Conservation (phyloP, 2,329 filamentous ascomycete genomes). For the Amesomyces nigricolor region DNA sequence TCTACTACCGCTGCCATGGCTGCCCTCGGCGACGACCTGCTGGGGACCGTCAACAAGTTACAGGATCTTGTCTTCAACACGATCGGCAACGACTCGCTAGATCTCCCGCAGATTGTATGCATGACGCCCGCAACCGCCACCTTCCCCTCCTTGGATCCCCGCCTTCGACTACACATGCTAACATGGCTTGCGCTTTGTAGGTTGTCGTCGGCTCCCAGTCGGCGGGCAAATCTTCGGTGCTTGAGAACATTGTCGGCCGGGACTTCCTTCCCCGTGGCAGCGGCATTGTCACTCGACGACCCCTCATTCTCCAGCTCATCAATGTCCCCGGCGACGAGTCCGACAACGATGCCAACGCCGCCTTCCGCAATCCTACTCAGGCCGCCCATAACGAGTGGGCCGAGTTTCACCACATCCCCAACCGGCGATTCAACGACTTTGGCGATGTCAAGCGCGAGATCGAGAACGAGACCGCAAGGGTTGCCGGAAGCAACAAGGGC, state of each 20-base stretch:
- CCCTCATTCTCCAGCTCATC: constrained; percentile 95
- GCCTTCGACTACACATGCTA: constrained; percentile 20
- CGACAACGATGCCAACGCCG: constrained; percentile 60
- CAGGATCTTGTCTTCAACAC: constrained; percentile 99
- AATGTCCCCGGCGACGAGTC: constrained; percentile 78
- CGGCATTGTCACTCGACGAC: constrained; percentile 91
- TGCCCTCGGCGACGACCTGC: constrained; percentile 89
- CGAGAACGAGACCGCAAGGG: constrained; percentile 65
- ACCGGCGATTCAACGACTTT: constrained; percentile 85
- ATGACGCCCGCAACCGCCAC: not conserved
- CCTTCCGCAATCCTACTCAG: constrained; percentile 72
- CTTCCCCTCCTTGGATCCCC: not conserved
- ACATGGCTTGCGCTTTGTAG: constrained; percentile 41
- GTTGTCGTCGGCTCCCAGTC: constrained; percentile 98
- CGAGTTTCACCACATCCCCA: constrained; percentile 93
- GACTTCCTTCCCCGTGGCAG: constrained; percentile 95
- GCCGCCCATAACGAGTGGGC: constrained; percentile 69
- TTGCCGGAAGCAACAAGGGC: constrained; percentile 86
- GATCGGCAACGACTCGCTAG: constrained; percentile 96
- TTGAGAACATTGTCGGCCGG: constrained; percentile 97
- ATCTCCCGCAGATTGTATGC: constrained; percentile 94
- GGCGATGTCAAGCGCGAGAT: constrained; percentile 98
- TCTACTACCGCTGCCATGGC: constrained; percentile 57
- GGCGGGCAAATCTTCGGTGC: constrained; percentile 94
- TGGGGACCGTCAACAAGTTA: constrained; percentile 94